These are phyloP conservation scores for Blastocystis sp. DNA, from an alignment of 352 stramenopile genomes.

Conservation along the genomic window DNA sequence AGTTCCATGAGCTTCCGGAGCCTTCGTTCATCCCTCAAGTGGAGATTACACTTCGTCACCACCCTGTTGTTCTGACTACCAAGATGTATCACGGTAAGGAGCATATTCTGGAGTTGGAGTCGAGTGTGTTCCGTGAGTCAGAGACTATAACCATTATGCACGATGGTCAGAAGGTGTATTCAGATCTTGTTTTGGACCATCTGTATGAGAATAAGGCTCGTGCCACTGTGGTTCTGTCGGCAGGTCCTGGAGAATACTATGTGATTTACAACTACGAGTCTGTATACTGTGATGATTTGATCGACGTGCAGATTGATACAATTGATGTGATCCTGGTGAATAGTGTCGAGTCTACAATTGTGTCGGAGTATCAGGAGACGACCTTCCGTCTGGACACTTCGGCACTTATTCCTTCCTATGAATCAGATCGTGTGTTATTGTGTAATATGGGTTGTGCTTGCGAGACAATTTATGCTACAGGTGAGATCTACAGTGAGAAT, in stretches of 20 bases:
- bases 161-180: not conserved
- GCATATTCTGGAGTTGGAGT: slow-evolving; percentile 15
- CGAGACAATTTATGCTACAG: not conserved
- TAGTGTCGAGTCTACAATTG: not conserved
- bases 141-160: slow-evolving; percentile 27
- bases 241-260: not conserved
- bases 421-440: slow-evolving; percentile 1
- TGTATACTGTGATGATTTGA: not conserved
- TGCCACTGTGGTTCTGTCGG: not conserved
- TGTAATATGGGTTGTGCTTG: slow-evolving; percentile 3
- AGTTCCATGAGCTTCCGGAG: not conserved
- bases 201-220: slow-evolving; percentile 7
- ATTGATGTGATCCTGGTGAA: slow-evolving; percentile 19
- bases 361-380: slow-evolving; percentile 24
- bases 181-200: not conserved
- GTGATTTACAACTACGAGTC: slow-evolving; percentile 39
- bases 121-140: not conserved
- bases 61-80: not conserved
- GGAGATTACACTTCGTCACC: not conserved
- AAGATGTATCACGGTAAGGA: slow-evolving; percentile 49
- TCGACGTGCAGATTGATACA: not conserved
- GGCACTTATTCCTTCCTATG: not conserved
- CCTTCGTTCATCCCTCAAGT: not conserved
- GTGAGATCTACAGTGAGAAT: not conserved
- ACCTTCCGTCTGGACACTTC: not conserved